phyloP scores from a whole-genome alignment of 768 basidiomycete genomes.

The Amanita pallidorosea region DNA sequence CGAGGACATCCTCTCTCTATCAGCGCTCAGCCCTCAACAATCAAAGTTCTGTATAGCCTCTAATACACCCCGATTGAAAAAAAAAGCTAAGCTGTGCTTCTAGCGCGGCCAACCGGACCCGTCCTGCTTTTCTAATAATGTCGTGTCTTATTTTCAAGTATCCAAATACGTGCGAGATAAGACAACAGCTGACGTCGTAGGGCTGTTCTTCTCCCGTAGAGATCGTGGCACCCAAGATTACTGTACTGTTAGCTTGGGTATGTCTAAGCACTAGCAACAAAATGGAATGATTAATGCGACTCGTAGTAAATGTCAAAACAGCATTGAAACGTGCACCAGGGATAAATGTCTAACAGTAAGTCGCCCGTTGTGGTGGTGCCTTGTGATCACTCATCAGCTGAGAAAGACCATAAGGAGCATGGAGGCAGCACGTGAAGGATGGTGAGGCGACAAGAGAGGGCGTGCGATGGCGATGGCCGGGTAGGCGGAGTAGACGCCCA shows the following conservation, averaged over 20 bases:
- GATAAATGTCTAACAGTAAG: neutral
- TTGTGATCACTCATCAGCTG: neutral
- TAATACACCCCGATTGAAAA: too few species aligned
- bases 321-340: neutral
- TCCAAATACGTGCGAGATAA: too few species aligned
- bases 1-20: too few species aligned
- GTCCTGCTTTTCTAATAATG: too few species aligned
- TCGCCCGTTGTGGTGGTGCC: neutral
- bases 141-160: too few species aligned
- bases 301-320: slow-evolving; percentile 1
- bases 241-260: neutral
- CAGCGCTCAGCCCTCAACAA: too few species aligned
- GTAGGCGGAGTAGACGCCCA: neutral
- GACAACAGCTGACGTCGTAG: too few species aligned
- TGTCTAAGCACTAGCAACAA: neutral
- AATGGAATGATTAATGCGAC: neutral
- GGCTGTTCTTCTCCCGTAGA: too few species aligned
- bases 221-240: neutral
- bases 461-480: neutral
- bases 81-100: too few species aligned
- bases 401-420: neutral
- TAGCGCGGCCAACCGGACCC: too few species aligned
- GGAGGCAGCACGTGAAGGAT: neutral
- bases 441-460: neutral
- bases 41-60: too few species aligned